A percentile compares a stretch with the other conserved stretches of the same genome.
These are phyloP conservation scores for Thielaviopsis ethacetica DNA, from an alignment of 2,329 filamentous ascomycete genomes.

Conservation along the genomic window DNA sequence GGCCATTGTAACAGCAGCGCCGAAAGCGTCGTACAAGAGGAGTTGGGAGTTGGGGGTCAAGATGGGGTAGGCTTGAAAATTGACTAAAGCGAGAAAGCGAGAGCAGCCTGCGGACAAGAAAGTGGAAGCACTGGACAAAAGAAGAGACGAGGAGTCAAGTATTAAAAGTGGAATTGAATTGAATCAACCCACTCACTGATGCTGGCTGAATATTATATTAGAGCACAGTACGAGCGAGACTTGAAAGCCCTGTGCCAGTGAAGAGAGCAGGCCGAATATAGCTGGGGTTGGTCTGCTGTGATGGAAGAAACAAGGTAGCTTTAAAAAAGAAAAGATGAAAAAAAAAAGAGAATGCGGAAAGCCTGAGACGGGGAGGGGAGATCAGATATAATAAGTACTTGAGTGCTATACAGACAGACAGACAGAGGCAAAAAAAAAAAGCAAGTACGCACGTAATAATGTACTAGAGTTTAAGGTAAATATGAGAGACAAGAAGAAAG, in stretches of 20 bases:
- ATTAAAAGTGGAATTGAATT: too few species aligned
- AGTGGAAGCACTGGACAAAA: neutral
- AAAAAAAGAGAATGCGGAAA: constrained; percentile 1
- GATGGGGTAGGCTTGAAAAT: neutral
- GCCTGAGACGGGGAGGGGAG: neutral
- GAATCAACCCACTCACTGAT: too few species aligned
- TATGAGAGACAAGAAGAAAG: neutral
- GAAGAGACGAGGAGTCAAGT: too few species aligned
- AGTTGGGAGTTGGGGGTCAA: neutral
- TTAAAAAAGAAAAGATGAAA: neutral
- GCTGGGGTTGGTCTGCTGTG: neutral
- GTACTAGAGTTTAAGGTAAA: neutral
- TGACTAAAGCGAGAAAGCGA: neutral
- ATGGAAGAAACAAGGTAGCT: neutral
- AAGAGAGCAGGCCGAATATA: neutral
- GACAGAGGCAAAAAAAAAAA: neutral
- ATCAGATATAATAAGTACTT: neutral
- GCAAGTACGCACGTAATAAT: neutral
- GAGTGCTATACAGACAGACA: neutral
- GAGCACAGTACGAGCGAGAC: neutral
- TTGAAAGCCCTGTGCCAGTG: neutral
- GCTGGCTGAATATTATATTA: too few species aligned
- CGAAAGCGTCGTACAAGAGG: neutral
- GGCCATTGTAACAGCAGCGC: neutral
- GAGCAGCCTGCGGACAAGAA: neutral